Percentiles rank a stretch among this genome's conserved stretches.
Evolutionary conservation across 225 moss, liverwort and hornwort species (phyloP).

Genomic region (Physcomitrium patens): DNA sequence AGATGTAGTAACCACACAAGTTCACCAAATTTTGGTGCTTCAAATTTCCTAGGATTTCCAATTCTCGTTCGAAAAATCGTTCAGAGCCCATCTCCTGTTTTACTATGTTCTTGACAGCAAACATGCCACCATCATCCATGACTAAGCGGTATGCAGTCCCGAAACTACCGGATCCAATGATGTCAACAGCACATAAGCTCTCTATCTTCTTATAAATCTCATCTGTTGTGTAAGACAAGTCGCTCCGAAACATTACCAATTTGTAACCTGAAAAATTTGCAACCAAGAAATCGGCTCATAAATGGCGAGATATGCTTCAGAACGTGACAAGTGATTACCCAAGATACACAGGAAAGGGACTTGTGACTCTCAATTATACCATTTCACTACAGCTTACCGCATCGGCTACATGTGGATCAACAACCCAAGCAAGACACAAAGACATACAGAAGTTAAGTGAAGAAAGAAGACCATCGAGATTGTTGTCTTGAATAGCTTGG

Average conservation of each 20-base stretch:
- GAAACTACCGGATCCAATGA: conserved; percentile 90
- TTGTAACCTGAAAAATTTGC: conserved; percentile 50
- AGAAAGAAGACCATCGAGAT: conserved; percentile 43
- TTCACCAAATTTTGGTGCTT: conserved; percentile 68
- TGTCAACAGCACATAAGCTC: conserved; percentile 66
- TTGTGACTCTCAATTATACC: background rate
- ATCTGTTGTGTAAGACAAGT: conserved; percentile 75
- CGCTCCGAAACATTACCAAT: conserved; percentile 91
- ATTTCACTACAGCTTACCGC: background rate
- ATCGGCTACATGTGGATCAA: background rate
- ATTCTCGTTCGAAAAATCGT: conserved; percentile 71
- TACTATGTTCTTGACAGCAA: conserved; percentile 86
- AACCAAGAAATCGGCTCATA: conserved; percentile 15
- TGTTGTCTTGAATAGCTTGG: conserved; percentile 18
- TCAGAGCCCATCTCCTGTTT: conserved; percentile 69
- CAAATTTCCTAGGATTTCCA: conserved; percentile 63
- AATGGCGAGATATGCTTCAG: no score
- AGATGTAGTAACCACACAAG: conserved; percentile 60
- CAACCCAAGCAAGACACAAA: background rate
- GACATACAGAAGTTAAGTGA: background rate
- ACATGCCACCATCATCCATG: conserved; percentile 85
- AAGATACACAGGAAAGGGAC: background rate
- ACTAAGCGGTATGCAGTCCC: conserved; percentile 85
- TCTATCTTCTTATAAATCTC: conserved; percentile 73
- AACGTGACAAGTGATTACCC: no score